These are phyloP conservation scores for Paragyromitra xinjiangensis DNA, from an alignment of 495 filamentous ascomycete species.

Conservation along the genomic window DNA sequence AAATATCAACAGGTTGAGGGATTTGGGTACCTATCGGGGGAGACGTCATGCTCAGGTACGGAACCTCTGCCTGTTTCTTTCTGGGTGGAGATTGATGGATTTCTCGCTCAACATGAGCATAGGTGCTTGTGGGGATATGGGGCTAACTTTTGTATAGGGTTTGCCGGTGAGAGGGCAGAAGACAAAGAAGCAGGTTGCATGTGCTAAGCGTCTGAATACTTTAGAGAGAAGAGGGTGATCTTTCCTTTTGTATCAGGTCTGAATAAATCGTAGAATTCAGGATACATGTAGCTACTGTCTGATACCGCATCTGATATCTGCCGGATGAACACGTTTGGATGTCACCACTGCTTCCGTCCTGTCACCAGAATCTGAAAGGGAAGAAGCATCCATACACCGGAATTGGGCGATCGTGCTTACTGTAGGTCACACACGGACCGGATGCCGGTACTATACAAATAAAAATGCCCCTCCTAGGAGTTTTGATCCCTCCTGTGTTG, in stretches of 20 bases:
- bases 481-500: background rate
- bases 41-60: constrained; percentile 75
- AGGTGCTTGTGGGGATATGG: background rate
- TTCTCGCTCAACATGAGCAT: background rate
- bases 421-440: background rate
- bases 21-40: constrained; percentile 91
- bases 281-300: background rate
- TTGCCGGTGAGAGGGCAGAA: constrained; percentile 66
- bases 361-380: background rate
- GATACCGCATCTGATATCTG: constrained; percentile 14
- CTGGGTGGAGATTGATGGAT: background rate
- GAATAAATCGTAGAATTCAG: constrained; percentile 3
- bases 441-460: background rate
- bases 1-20: constrained; percentile 84
- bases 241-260: constrained; percentile 8
- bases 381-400: no score
- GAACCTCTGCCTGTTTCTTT: background rate
- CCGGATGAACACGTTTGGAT: background rate
- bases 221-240: constrained; percentile 63
- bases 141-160: constrained; percentile 39
- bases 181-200: constrained; percentile 80
- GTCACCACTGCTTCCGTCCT: background rate
- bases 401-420: background rate
- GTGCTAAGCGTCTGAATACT: constrained; percentile 79
- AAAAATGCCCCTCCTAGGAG: background rate